These are phyloP conservation scores for Fraxinus dipetala DNA, from an alignment of 305 asterid genomes.

Conservation along the genomic window DNA sequence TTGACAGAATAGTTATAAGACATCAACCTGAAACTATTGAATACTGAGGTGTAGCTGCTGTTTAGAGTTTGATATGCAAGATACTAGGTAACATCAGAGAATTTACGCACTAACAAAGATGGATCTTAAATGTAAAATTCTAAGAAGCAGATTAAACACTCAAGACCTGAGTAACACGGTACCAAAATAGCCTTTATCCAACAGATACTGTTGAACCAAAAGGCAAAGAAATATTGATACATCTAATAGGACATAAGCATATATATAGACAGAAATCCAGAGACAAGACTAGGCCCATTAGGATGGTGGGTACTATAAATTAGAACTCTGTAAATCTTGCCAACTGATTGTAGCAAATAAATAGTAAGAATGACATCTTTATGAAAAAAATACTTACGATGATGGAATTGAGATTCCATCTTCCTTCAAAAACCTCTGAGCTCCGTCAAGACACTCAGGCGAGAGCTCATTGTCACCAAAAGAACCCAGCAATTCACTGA, in stretches of 20 bases:
- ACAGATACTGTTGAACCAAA: constrained; percentile 8
- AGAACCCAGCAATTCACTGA: constrained; percentile 96
- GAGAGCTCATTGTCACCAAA: constrained; percentile 99
- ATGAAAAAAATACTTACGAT: constrained; percentile 53
- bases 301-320: not conserved
- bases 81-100: not conserved
- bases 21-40: not conserved
- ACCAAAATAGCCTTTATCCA: not conserved
- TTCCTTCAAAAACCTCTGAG: constrained; percentile 85
- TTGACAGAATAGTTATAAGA: not conserved
- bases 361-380: not conserved
- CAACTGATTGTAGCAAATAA: not conserved
- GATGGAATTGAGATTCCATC: constrained; percentile 94
- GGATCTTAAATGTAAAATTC: not conserved
- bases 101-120: not conserved
- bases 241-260: constrained; percentile 4
- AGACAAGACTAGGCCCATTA: not conserved
- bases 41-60: not conserved
- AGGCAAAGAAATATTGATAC: not conserved
- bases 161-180: not conserved
- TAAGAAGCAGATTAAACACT: not conserved
- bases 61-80: not conserved
- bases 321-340: not conserved
- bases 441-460: constrained; percentile 99
- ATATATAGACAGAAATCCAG: not conserved